Evolutionary conservation across 345 rosid genomes (phyloP).

Genomic region (Toxicodendron radicans): DNA sequence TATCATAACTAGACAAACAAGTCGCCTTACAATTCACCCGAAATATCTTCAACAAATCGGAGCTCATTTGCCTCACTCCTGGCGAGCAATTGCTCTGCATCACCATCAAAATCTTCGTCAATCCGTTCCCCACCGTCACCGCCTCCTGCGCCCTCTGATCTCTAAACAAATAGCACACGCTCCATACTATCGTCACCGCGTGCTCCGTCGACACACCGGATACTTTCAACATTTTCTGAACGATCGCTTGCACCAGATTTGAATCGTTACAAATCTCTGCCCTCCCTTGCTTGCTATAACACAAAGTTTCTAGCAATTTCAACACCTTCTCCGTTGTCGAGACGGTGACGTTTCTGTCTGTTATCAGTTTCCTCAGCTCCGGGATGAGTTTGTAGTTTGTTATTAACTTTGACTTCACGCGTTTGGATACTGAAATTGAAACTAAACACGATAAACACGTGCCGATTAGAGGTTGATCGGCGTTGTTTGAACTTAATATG

Average conservation of each 20-base stretch:
- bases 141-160: slow-evolving; percentile 65
- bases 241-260: slow-evolving; percentile 58
- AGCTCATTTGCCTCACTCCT: slow-evolving; percentile 65
- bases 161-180: slow-evolving; percentile 60
- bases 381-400: slow-evolving; percentile 35
- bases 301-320: slow-evolving; percentile 57
- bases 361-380: slow-evolving; percentile 45
- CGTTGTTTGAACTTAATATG: slow-evolving; percentile 38
- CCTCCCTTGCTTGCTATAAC: slow-evolving; percentile 70
- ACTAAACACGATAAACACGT: slow-evolving; percentile 56
- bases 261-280: slow-evolving; percentile 45
- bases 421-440: slow-evolving; percentile 50
- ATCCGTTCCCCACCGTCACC: slow-evolving; percentile 61
- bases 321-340: slow-evolving; percentile 64
- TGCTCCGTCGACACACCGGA: slow-evolving; percentile 77
- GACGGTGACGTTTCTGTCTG: slow-evolving; percentile 22
- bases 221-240: slow-evolving; percentile 66
- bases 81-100: slow-evolving; percentile 88
- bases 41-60: slow-evolving; percentile 68
- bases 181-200: slow-evolving; percentile 82
- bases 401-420: slow-evolving; percentile 46
- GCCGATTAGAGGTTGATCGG: slow-evolving; percentile 52
- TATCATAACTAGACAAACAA: slow-evolving; percentile 67
- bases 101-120: slow-evolving; percentile 70
- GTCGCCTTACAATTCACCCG: slow-evolving; percentile 52